phyloP scores from a whole-genome alignment of 352 stramenopile genomes.

The Phytophthora sojae region DNA sequence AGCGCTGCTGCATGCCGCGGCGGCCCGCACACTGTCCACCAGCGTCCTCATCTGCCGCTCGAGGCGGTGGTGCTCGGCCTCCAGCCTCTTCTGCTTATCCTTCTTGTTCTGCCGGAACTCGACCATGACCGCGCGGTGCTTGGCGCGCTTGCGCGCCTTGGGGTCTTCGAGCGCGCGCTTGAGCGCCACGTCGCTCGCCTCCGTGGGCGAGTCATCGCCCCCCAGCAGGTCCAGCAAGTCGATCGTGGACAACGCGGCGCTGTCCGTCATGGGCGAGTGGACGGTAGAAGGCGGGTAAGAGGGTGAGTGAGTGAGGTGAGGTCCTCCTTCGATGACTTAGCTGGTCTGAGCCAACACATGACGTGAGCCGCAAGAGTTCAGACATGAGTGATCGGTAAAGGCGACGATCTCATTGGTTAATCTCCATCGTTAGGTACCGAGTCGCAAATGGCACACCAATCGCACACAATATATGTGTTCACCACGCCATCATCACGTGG shows the following conservation, averaged over 20 bases:
- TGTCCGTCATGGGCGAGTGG: constrained; percentile 12
- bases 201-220: constrained; percentile 3
- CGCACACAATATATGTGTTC: background rate
- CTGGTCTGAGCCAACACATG: background rate
- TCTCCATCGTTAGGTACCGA: too few relatives aligned
- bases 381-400: background rate
- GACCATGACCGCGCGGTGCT: constrained; percentile 48
- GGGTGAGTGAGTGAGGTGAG: too few relatives aligned
- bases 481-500: background rate
- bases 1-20: constrained; percentile 3
- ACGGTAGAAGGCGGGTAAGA: too few relatives aligned
- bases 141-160: constrained; percentile 42
- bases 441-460: too few relatives aligned
- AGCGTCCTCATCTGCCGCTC: constrained; percentile 40
- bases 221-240: constrained; percentile 11
- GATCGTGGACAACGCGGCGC: background rate
- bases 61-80: constrained; percentile 36
- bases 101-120: constrained; percentile 53
- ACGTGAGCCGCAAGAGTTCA: background rate
- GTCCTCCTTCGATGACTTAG: background rate
- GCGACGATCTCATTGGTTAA: background rate
- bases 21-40: constrained; percentile 7
- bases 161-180: constrained; percentile 36
- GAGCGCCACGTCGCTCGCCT: constrained; percentile 3
- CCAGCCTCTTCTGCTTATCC: constrained; percentile 33